Percentiles rank a stretch among this genome's conserved stretches.
phyloP scores from a whole-genome alignment of 805 yeast genomes.

The Starmerella tilneyi region DNA sequence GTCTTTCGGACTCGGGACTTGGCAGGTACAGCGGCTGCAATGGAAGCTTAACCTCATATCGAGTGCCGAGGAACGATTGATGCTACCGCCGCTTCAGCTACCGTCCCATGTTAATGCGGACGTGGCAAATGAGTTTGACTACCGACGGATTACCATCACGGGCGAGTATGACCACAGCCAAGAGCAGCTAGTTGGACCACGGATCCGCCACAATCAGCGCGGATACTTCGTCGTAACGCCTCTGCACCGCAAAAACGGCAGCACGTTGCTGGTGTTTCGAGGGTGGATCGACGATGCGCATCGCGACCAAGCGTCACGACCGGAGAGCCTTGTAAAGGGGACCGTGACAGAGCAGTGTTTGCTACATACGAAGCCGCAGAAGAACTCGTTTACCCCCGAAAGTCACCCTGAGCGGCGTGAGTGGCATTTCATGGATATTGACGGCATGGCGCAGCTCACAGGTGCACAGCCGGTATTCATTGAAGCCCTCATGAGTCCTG shows the following conservation, averaged over 20 bases:
- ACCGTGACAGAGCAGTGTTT: conserved; percentile 64
- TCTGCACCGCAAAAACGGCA: conserved; percentile 64
- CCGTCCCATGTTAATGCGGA: conserved; percentile 51
- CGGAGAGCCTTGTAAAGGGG: conserved; percentile 62
- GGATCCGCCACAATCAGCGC: conserved; percentile 55
- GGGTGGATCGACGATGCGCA: conserved; percentile 75
- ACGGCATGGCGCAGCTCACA: conserved; percentile 62
- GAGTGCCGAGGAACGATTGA: conserved; percentile 68
- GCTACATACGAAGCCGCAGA: conserved; percentile 55
- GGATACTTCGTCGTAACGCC: conserved; percentile 83
- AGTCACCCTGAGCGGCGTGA: conserved; percentile 55
- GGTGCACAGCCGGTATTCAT: conserved; percentile 63
- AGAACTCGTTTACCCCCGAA: conserved; percentile 60
- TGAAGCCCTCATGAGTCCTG: conserved; percentile 53
- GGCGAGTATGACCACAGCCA: conserved; percentile 76
- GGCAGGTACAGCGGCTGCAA: conserved; percentile 77
- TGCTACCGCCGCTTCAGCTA: conserved; percentile 59
- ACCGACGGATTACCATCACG: conserved; percentile 60
- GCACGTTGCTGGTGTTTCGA: conserved; percentile 70
- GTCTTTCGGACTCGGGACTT: conserved; percentile 76
- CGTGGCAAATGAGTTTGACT: conserved; percentile 65
- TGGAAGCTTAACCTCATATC: conserved; percentile 86
- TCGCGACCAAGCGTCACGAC: conserved; percentile 46
- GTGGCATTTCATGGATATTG: conserved; percentile 72
- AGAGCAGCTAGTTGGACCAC: conserved; percentile 88